Evolutionary conservation across 257 asterid species (phyloP).

Genomic region (Echites panduratus): DNA sequence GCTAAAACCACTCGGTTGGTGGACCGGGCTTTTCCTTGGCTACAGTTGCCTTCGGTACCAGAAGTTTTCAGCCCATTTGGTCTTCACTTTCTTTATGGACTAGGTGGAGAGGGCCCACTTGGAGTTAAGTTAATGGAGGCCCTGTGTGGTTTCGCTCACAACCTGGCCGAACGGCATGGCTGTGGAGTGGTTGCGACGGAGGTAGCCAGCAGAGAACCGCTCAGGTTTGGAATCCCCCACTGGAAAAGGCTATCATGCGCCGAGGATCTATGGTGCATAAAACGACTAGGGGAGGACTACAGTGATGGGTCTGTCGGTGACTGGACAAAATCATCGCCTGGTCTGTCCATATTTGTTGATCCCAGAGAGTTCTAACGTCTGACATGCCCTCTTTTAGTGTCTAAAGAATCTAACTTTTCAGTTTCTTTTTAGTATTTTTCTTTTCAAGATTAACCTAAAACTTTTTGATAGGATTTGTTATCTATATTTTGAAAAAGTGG

Average conservation of each 20-base stretch:
- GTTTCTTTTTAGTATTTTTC: not conserved
- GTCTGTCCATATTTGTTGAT: constrained; percentile 79
- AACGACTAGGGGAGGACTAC: constrained; percentile 63
- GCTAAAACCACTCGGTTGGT: constrained; percentile 50
- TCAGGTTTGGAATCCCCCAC: constrained; percentile 60
- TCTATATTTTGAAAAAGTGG: constrained; percentile 1
- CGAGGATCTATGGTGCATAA: constrained; percentile 88
- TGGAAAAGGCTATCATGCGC: constrained; percentile 84
- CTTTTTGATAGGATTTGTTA: constrained; percentile 2
- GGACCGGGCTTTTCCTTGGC: constrained; percentile 85
- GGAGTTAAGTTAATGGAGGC: constrained; percentile 26
- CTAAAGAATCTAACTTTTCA: constrained; percentile 1
- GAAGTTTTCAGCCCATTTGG: constrained; percentile 76
- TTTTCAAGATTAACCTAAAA: not conserved
- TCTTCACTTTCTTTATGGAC: constrained; percentile 76
- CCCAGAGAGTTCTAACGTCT: constrained; percentile 65
- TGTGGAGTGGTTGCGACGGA: constrained; percentile 92
- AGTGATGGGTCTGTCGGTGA: constrained; percentile 78
- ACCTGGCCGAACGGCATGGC: constrained; percentile 50
- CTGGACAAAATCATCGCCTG: constrained; percentile 84
- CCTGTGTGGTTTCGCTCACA: constrained; percentile 57
- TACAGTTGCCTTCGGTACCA: constrained; percentile 67
- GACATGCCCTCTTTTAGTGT: constrained; percentile 2
- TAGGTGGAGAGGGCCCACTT: constrained; percentile 82
- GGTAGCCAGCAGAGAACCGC: constrained; percentile 63